These are phyloP conservation scores for Triticum aestivum DNA, from an alignment of 176 grass and related monocot genomes.

Conservation along the genomic window DNA sequence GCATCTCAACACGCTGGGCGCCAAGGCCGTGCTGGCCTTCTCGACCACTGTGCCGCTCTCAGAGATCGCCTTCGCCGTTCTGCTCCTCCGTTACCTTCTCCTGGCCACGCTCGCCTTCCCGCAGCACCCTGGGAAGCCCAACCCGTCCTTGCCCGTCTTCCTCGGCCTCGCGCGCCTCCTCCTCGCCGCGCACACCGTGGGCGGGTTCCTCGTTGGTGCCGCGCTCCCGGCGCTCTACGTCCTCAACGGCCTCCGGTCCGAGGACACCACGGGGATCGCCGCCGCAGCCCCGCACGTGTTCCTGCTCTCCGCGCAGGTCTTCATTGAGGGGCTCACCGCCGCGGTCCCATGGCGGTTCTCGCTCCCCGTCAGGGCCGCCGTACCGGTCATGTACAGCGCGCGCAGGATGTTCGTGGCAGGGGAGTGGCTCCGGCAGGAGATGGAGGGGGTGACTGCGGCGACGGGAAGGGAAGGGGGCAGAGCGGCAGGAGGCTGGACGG, in stretches of 20 bases:
- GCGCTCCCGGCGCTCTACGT: conserved; percentile 68
- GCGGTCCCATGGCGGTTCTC: conserved; percentile 60
- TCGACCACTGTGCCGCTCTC: too few relatives aligned
- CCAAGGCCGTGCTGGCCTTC: too few relatives aligned
- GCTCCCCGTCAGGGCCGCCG: conserved; percentile 62
- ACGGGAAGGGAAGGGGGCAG: too few relatives aligned
- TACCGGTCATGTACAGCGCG: conserved; percentile 50
- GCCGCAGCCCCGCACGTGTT: conserved; percentile 67
- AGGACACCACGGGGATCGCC: conserved; percentile 40
- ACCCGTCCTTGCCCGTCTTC: conserved; percentile 41
- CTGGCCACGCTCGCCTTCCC: conserved; percentile 49
- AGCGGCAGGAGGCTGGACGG: too few relatives aligned
- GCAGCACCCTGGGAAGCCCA: conserved; percentile 13
- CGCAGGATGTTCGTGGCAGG: too few relatives aligned
- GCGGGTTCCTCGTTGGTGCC: conserved; percentile 51
- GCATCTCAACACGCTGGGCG: too few relatives aligned
- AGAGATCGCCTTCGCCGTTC: too few relatives aligned
- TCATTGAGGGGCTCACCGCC: conserved; percentile 60
- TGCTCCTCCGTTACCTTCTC: neutral
- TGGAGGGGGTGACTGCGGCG: too few relatives aligned
- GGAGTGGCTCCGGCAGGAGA: too few relatives aligned
- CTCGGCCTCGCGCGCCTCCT: conserved; percentile 19
- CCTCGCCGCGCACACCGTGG: conserved; percentile 42
- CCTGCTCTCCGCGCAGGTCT: conserved; percentile 74
- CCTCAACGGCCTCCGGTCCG: conserved; percentile 51